These are phyloP conservation scores for Planoprotostelium fungivorum DNA, from an alignment of 78 protist genomes.

Conservation along the genomic window DNA sequence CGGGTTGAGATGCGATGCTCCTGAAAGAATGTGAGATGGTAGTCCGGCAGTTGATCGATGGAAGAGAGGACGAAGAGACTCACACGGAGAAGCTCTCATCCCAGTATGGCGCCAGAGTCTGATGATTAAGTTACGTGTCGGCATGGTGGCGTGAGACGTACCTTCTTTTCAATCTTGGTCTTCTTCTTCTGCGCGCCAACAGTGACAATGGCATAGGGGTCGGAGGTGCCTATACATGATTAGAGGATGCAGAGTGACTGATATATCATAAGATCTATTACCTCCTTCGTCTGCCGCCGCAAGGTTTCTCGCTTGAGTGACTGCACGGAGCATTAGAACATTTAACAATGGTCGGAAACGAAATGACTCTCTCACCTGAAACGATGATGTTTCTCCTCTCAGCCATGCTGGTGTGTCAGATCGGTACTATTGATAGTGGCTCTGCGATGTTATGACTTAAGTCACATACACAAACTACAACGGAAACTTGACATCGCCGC, in stretches of 20 bases:
- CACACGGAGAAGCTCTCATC: neutral
- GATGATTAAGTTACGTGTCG: neutral
- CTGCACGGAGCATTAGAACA: too few species aligned
- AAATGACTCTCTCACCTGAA: too few species aligned
- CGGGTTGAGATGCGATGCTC: neutral
- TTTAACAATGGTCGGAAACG: too few species aligned
- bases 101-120: neutral
- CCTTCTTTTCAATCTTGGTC: neutral
- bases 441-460: too few species aligned
- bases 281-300: neutral
- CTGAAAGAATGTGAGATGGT: neutral
- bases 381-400: too few species aligned
- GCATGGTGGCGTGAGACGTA: neutral
- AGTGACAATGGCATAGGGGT: neutral
- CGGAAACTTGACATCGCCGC: too few species aligned
- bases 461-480: too few species aligned
- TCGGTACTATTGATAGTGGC: too few species aligned
- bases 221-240: neutral
- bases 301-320: neutral
- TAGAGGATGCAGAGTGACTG: neutral
- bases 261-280: neutral
- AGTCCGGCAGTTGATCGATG: too few species aligned
- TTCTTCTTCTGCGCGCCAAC: neutral
- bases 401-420: too few species aligned
- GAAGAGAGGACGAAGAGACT: neutral